phyloP scores from a whole-genome alignment of 2,329 filamentous ascomycete genomes.

The Monilinia laxa region DNA sequence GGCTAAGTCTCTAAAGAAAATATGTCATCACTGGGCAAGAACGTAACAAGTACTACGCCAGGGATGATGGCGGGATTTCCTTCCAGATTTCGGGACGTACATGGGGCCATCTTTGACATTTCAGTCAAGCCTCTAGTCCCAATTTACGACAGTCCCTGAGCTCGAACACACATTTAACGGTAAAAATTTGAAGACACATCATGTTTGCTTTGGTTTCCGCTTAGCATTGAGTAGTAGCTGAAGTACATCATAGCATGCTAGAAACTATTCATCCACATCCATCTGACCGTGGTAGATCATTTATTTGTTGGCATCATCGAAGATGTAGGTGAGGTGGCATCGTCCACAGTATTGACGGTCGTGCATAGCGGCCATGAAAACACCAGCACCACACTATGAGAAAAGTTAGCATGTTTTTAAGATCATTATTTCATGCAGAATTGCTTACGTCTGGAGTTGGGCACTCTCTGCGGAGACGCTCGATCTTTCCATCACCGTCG shows the following conservation, averaged over 20 bases:
- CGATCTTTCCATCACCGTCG: constrained; percentile 98
- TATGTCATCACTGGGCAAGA: background rate
- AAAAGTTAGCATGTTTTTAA: constrained; percentile 41
- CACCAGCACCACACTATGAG: constrained; percentile 90
- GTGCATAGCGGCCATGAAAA: constrained; percentile 99
- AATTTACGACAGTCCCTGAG: background rate
- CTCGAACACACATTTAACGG: background rate
- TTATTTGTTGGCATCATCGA: constrained; percentile 54
- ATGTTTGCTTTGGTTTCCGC: constrained; percentile 20
- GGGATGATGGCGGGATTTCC: background rate
- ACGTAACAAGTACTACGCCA: background rate
- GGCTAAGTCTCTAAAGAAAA: background rate
- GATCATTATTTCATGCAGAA: background rate
- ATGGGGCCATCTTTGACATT: background rate
- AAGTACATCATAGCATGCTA: constrained; percentile 21
- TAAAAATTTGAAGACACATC: background rate
- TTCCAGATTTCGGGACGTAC: background rate
- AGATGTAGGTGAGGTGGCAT: constrained; percentile 72
- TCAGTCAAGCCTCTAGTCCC: background rate
- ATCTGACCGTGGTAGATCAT: constrained; percentile 52
- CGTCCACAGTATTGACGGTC: constrained; percentile 78
- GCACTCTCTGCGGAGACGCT: constrained; percentile 98
- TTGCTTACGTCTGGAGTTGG: constrained; percentile 78
- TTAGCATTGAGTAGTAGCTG: constrained; percentile 29
- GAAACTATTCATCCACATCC: constrained; percentile 25